Conservation (phyloP, 805 yeast genomes). For the Lipomyces oligophaga region DNA sequence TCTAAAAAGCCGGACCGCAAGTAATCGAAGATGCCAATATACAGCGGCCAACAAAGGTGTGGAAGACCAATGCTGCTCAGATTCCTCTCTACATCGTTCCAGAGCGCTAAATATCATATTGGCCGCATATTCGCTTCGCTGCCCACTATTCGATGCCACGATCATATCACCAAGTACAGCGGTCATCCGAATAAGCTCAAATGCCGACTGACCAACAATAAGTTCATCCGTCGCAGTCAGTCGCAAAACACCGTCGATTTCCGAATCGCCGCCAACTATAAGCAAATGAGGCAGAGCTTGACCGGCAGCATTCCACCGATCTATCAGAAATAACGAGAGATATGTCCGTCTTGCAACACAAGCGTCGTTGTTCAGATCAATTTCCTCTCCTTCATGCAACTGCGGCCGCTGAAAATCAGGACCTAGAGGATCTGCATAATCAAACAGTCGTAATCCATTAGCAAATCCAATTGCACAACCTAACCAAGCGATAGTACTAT, state of each 20-base stretch:
- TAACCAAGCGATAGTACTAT: constrained; percentile 33
- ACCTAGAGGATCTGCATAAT: constrained; percentile 23
- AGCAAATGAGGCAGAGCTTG: constrained; percentile 30
- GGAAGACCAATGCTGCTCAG: constrained; percentile 30
- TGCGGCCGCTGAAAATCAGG: constrained; percentile 11
- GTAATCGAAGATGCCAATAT: constrained; percentile 28
- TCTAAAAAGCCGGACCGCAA: constrained; percentile 19
- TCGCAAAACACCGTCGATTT: constrained; percentile 27
- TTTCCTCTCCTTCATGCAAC: constrained; percentile 10
- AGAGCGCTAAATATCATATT: constrained; percentile 27
- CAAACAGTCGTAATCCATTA: constrained; percentile 28
- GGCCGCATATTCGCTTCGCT: constrained; percentile 12
- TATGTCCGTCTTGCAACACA: constrained; percentile 31
- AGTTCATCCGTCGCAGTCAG: constrained; percentile 26
- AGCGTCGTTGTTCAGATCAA: constrained; percentile 28
- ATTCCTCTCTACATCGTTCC: constrained; percentile 29
- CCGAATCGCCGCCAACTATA: too few relatives aligned
- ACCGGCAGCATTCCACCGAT: constrained; percentile 34
- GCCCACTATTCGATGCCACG: constrained; percentile 12
- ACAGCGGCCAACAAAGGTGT: constrained; percentile 23
- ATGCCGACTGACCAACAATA: constrained; percentile 18
- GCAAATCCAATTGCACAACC: constrained; percentile 39
- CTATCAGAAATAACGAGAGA: constrained; percentile 33
- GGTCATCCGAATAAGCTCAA: constrained; percentile 27
- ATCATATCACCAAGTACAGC: constrained; percentile 30